phyloP scores from a whole-genome alignment of 768 basidiomycete genomes.

The Tricholoma furcatifolium region DNA sequence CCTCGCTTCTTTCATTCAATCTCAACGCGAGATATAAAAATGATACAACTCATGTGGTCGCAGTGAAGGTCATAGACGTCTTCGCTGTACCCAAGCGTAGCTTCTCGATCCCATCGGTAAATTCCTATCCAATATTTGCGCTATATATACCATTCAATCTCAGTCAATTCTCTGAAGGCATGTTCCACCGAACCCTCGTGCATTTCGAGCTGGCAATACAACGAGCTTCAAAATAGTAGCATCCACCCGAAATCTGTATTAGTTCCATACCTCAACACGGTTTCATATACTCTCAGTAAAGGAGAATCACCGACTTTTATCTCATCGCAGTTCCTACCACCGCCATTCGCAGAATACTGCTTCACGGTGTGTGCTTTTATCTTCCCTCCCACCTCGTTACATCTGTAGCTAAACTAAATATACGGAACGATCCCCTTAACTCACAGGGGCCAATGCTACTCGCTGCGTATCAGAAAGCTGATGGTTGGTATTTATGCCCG shows the following conservation, averaged over 20 bases:
- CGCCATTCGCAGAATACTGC: constrained; percentile 11
- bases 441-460: constrained; percentile 12
- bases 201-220: constrained; percentile 4
- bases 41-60: background rate
- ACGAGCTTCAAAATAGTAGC: constrained; percentile 7
- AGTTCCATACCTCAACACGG: constrained; percentile 6
- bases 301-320: constrained; percentile 16
- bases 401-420: background rate
- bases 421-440: constrained; percentile 8
- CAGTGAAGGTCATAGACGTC: constrained; percentile 13
- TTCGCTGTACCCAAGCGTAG: constrained; percentile 11
- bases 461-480: constrained; percentile 10
- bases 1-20: constrained; percentile 5
- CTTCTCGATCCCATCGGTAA: constrained; percentile 2
- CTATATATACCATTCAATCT: background rate
- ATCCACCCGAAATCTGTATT: constrained; percentile 11
- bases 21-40: constrained; percentile 12
- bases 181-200: constrained; percentile 9
- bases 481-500: constrained; percentile 19
- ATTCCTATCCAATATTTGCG: background rate
- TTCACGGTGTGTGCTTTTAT: constrained; percentile 12
- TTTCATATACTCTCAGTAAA: constrained; percentile 8
- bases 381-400: background rate
- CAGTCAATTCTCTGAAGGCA: background rate
- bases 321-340: constrained; percentile 10